Base-by-base conservation (phyloP, 1,139 yeast genomes). In the Kodamaea plutei region DNA sequence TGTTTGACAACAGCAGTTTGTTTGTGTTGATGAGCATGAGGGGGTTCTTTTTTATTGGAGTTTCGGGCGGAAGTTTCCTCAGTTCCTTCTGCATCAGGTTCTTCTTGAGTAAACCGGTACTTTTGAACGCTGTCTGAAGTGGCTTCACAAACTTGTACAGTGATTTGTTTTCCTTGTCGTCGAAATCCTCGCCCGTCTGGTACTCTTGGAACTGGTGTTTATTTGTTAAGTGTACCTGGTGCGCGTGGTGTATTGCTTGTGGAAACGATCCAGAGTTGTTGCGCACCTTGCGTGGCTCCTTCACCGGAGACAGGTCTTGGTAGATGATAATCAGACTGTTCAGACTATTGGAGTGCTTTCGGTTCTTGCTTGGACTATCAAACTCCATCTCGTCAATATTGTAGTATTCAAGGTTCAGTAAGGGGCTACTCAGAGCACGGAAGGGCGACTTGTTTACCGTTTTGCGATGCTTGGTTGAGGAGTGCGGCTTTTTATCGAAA, bases 141-240 rank as follows among this genome's bases (percentile, higher is more conserved):
- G 96, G 95, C 50, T 82, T 83, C 19, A 83, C 94, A 35, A 77
- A 75, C 41, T 77, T 75, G 55, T 79, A 85, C 2, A 80, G 71
- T 14, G 72, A 46, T 24, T 51, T 53, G 40, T 66, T 64, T 37
- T 61, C 71, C 35, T 64, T 61, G 35, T 63, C 63, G 20, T 45
- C 49, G 23, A 34, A 44, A 9, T 56, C 65, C 27, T 39, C 37
- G 26, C 29, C 19, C n/a, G n/a, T n/a, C 9, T 11, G 15, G 12
- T 23, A 9, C 18, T 27, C 23, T 8, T 26, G 30, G 18, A 20
- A 28, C 19, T 15, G 36, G 25, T 8, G 37, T 16, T n/a, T 34
- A 17, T 17, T 17, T 26, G 29, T 12, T 12, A 18, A 17, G n/a
- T 20, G 23, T n/a, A 26, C 7, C 16, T 28, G 30, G 23, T 8